Percentiles rank a stretch among this genome's conserved stretches.
phyloP scores from a whole-genome alignment of 345 rosid genomes.

The Aegle marmelos region DNA sequence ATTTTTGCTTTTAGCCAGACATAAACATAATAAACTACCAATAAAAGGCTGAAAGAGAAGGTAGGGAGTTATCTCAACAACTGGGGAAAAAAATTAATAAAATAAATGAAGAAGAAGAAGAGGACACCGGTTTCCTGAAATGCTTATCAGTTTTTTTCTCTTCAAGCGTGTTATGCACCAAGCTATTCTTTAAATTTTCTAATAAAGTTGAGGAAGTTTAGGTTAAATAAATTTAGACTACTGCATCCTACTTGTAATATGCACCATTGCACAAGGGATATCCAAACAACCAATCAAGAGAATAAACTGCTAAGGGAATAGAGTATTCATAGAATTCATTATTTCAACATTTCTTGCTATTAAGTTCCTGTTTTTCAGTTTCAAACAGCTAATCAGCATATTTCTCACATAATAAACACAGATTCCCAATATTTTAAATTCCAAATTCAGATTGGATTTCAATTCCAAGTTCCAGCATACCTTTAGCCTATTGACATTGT shows the following conservation, averaged over 20 bases:
- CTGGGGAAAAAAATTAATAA: not conserved
- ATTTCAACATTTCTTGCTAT: not conserved
- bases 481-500: slow-evolving; percentile 57
- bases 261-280: not conserved
- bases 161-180: not conserved
- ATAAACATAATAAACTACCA: not conserved
- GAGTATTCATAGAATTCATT: not conserved
- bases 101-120: not conserved
- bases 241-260: not conserved
- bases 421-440: not conserved
- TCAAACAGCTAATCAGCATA: not conserved
- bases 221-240: not conserved
- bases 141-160: not conserved
- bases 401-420: not conserved
- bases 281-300: not conserved
- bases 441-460: not conserved
- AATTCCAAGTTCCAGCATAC: slow-evolving; percentile 34
- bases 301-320: not conserved
- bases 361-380: not conserved
- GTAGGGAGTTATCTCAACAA: not conserved
- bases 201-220: not conserved
- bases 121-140: not conserved
- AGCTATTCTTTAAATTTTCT: not conserved
- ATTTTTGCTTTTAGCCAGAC: not conserved
- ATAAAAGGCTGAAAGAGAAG: not conserved